Evolutionary conservation across 2,329 filamentous ascomycete species (phyloP), one percentile per base, ranked within the genome.

Genomic region (Emericellopsis cladophorae): DNA sequence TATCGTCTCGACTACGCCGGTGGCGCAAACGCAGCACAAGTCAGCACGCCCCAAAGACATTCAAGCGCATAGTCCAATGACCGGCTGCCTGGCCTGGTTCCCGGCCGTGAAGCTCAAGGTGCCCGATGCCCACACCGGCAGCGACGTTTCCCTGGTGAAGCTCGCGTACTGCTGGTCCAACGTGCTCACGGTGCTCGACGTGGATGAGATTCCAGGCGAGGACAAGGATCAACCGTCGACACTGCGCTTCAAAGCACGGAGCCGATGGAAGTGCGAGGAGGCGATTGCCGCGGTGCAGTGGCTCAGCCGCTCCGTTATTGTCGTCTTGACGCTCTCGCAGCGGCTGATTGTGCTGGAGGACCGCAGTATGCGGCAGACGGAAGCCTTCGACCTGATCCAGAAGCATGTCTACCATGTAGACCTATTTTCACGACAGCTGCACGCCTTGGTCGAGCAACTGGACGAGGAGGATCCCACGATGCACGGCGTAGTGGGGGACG

Each of bases 101-200:
- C 92, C 92, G 2, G 88, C 89, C 2, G 92, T 98, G 36, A 92
- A 85, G 54, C 67, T 98, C 35, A 96, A 96, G 59, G 75, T 77
- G 14, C 74, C 78, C 9, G 80, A 87, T 46, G 66, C 75, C 2
- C 70, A 74, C 37, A 77, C 75, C 1, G 79, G 77, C 5, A 82
- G 79, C 51, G 74, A 79, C 7, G 70, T 81, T 9, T 89, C 85
- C 15, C 82, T 80, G 53, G 84, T 82, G 31, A 96, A 98, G 59
- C 72, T 98, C 15, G 90, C 86, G 1, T 98, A 98, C 63, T 95
- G 89, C 60, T 98, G 92, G 92, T 96, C 92, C 2, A 96, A 96
- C 53, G 79, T 96, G n/a, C 65, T 98, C 48, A 96, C 89, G 0
- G 81, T 98, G 5, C 65, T 98, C 21, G 92, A 98, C 47, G 78